Conservation (phyloP, 225 moss, liverwort and hornwort species). For the Rhytidiadelphus loreus region DNA sequence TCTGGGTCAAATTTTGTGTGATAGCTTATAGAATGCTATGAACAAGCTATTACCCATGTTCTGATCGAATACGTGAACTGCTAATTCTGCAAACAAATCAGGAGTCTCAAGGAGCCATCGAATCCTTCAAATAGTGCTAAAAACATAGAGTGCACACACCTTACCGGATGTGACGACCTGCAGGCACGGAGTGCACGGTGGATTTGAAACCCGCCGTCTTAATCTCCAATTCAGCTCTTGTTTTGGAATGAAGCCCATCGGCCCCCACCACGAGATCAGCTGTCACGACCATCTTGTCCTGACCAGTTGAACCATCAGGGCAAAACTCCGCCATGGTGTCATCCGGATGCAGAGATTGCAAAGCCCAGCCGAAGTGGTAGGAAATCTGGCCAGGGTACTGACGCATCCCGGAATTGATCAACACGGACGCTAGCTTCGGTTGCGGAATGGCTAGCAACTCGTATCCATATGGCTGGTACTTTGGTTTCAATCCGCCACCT, state of each 20-base stretch:
- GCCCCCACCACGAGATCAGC: conserved; percentile 49
- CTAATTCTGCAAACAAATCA: not conserved
- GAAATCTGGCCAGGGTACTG: conserved; percentile 12
- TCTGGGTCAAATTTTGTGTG: not conserved
- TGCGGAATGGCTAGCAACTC: conserved; percentile 48
- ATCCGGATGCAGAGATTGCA: conserved; percentile 24
- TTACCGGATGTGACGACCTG: conserved; percentile 50
- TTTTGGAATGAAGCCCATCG: conserved; percentile 41
- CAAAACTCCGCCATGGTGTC: conserved; percentile 19
- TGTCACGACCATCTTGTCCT: not conserved
- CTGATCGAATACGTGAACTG: not conserved
- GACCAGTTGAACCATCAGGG: not conserved
- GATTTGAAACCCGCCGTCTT: conserved; percentile 20
- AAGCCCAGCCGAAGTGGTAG: conserved; percentile 37
- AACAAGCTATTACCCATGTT: not conserved
- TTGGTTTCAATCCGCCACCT: conserved; percentile 36
- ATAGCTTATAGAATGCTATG: not conserved
- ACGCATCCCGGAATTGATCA: conserved; percentile 38
- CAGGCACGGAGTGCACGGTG: conserved; percentile 29
- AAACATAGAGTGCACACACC: not conserved
- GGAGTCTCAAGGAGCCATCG: not conserved
- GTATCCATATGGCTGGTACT: conserved; percentile 48
- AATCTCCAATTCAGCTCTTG: conserved; percentile 32
- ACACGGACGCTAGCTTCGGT: conserved; percentile 32
- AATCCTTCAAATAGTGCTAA: not conserved